These are phyloP conservation scores for Plasmodium gaboni DNA, from an alignment of 169 alveolate genomes.

Conservation along the genomic window DNA sequence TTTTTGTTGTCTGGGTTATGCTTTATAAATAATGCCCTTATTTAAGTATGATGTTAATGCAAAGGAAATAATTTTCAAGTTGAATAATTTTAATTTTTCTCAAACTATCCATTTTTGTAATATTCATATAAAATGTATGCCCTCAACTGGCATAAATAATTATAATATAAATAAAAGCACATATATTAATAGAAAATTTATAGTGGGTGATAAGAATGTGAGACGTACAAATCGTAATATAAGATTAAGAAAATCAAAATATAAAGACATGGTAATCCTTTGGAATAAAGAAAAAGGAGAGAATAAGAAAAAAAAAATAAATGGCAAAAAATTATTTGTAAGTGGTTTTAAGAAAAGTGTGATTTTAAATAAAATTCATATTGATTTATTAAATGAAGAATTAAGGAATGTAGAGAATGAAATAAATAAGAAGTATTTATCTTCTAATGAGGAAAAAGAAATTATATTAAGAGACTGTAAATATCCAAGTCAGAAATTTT, in stretches of 20 bases:
- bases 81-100: constrained; percentile 15
- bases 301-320: constrained; percentile 18
- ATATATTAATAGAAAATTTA: constrained; percentile 11
- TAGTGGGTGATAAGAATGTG: constrained; percentile 7
- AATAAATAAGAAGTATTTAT: constrained; percentile 36
- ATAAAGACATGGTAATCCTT: constrained; percentile 1
- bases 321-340: neutral
- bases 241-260: no score
- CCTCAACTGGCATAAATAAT: neutral
- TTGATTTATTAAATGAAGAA: constrained; percentile 70
- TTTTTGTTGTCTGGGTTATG: neutral
- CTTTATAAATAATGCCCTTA: constrained; percentile 51
- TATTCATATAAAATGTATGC: constrained; percentile 11
- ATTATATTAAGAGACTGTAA: constrained; percentile 26
- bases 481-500: constrained; percentile 81
- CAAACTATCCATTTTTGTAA: neutral
- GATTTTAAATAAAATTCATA: constrained; percentile 12
- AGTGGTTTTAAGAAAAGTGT: neutral
- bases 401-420: constrained; percentile 48
- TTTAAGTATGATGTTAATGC: constrained; percentile 39
- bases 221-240: neutral
- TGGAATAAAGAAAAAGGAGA: constrained; percentile 20
- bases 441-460: constrained; percentile 16
- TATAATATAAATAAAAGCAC: constrained; percentile 1
- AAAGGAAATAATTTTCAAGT: constrained; percentile 16